Base-by-base conservation (phyloP, 2,329 filamentous ascomycete species). In the Diaporthe nobilis region DNA sequence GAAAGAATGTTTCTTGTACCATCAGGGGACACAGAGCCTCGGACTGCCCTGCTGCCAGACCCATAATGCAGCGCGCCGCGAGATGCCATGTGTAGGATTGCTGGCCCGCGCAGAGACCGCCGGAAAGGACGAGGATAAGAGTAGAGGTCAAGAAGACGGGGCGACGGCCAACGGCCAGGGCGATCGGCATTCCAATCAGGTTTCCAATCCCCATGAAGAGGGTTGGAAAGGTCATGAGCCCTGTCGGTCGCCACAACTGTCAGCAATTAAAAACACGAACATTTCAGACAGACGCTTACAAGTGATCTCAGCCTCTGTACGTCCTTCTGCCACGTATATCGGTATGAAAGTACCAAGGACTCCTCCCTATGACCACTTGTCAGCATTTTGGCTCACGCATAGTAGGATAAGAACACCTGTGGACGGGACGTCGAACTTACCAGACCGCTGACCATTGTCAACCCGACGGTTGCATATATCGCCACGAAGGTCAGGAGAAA, bases 21-120 rank as follows among this genome's bases (percentile, higher is more conserved):
- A 77, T 77, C 34, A 81, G 78, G 73, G 85, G 85, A 12, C 86
- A 82, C 3, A 86, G 82, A 8, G 81, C 85, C 76, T 86, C 85
- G 1, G 82, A 84, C 1, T 84, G 82, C 47, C 84, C 85, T 5
- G 63, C 63, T 17, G 63, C 44, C 1, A 53, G 47, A 1, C 63
- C 63, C 63, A 68, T 68, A 2, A 53, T 53, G 15, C 44, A 68
- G 15, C 44, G 63, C 12, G 63, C 44, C 22, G 44, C 47, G 8
- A 68, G 63, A 68, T 68, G 63, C 63, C 44, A 51, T 53, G 31
- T 34, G 63, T 53, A 68, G 22, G 63, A 53, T 20, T 34, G 15
- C 12, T 68, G 63, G 8, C 63, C 63, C 5, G 63, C 63, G 4
- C 63, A 68, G 31, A 68, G 63, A 6, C 44, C 63, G 20, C 63